Evolutionary conservation across 2,329 filamentous ascomycete species (phyloP), one percentile per base, ranked within the genome.

Genomic region (Fusarium burgessii): DNA sequence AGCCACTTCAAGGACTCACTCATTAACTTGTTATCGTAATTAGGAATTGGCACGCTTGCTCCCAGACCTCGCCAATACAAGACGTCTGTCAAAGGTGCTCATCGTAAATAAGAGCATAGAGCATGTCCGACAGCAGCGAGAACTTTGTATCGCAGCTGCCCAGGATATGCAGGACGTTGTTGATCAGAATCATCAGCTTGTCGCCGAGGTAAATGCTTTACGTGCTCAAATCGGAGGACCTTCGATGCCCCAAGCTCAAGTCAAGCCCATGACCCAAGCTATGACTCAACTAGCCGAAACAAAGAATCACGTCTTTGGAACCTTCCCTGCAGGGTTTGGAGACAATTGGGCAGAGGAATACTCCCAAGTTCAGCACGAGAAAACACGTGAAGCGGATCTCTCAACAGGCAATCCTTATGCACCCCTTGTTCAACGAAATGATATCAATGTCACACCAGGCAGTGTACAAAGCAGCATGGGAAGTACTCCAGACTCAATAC

Each of bases 61-160:
- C 12, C 63, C 63, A 3, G 35, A 35, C 14, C 38, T 66, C 9
- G 54, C 45, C 17, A 46, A 57, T 32, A 27, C 54, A 15, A 62
- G 63, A 9, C 63, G 63, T 10, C 62, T 66, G 10, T 42, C 63
- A 33, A 66, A 66, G 8, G 62, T 66, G 15, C 62, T 66, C 17
- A 66, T 66, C 5, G 63, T 66, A 4, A 66, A 66, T 8, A 66
- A 60, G 29, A 66, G 45, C 15, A 40, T 66, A 5, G 62, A 66
- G 10, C 54, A 66, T 20, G 62, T 66, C 12, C n/a, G 45, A 9
- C 46, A 66, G 2, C 63, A 66, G 10, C 63, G 54, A 7, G 45
- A 36, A 2, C 7, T 66, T 1, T 66, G 29, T 6, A 25, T 66
- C 2, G 29, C 35, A 5, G 62, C 18, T 6, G 52, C 63, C 7